Percentiles rank a stretch among this genome's conserved stretches.
These are phyloP conservation scores for Metschnikowia hibisci DNA, from an alignment of 805 yeast genomes.

Conservation along the genomic window DNA sequence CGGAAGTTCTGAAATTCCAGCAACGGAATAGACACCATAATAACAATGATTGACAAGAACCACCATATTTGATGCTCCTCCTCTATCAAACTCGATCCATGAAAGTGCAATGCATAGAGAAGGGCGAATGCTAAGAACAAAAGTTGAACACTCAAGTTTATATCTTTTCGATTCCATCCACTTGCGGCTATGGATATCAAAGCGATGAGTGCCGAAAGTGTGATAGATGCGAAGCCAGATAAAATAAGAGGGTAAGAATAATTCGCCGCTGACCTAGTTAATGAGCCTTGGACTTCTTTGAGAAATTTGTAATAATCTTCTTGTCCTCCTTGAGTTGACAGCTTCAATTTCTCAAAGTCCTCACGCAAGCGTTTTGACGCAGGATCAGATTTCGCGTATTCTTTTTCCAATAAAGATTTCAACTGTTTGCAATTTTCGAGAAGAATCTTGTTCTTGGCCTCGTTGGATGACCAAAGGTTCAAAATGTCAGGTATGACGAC, in stretches of 20 bases:
- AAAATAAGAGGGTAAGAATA: slow-evolving; percentile 56
- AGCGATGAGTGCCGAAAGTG: neutral
- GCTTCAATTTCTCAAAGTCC: slow-evolving; percentile 6
- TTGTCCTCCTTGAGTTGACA: slow-evolving; percentile 10
- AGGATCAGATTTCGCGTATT: slow-evolving; percentile 22
- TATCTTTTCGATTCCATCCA: neutral
- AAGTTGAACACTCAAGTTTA: neutral
- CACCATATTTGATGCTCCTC: slow-evolving; percentile 98
- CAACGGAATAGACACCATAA: slow-evolving; percentile 10
- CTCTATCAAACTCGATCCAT: slow-evolving; percentile 75
- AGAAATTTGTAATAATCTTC: slow-evolving; percentile 36
- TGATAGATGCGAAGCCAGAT: slow-evolving; percentile 14
- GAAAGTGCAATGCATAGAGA: slow-evolving; percentile 63
- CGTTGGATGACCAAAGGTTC: slow-evolving; percentile 41
- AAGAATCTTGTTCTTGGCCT: slow-evolving; percentile 35
- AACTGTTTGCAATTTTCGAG: slow-evolving; percentile 59
- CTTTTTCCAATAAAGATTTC: slow-evolving; percentile 43
- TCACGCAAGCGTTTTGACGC: slow-evolving; percentile 15
- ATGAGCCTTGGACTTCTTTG: slow-evolving; percentile 41
- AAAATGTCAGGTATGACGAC: slow-evolving; percentile 58
- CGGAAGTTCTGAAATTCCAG: slow-evolving; percentile 3
- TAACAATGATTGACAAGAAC: slow-evolving; percentile 35
- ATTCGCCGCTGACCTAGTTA: slow-evolving; percentile 65
- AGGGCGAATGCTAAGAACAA: slow-evolving; percentile 36
- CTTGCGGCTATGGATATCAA: neutral